phyloP scores from a whole-genome alignment of 257 asterid species.

The Nicotiana undulata region DNA sequence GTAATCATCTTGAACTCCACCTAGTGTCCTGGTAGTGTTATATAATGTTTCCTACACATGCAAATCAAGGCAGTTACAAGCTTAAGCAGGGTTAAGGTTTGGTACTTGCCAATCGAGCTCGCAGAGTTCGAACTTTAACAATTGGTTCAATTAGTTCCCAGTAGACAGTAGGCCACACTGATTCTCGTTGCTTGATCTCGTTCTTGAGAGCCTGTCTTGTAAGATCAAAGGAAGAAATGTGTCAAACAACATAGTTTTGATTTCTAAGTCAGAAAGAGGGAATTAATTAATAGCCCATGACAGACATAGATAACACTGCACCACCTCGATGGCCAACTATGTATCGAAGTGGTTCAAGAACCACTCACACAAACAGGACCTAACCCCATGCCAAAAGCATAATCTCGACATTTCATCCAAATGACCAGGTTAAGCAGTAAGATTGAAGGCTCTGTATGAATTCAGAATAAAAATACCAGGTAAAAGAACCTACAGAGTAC shows the following conservation, averaged over 20 bases:
- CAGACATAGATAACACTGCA: background rate
- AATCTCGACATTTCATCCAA: background rate
- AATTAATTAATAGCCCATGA: background rate
- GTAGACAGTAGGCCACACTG: constrained; percentile 60
- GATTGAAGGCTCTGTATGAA: background rate
- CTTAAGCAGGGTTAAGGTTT: background rate
- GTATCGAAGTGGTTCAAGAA: background rate
- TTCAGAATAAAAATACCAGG: background rate
- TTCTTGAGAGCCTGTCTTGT: constrained; percentile 75
- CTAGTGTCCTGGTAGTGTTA: background rate
- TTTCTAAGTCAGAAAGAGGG: constrained; percentile 6
- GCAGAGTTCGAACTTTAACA: constrained; percentile 66
- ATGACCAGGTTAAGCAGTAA: background rate
- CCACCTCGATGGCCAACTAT: background rate
- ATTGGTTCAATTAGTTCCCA: constrained; percentile 88
- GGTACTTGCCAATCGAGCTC: constrained; percentile 75
- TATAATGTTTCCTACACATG: background rate
- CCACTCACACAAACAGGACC: background rate
- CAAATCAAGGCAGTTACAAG: background rate
- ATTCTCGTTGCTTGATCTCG: constrained; percentile 85
- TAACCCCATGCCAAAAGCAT: background rate
- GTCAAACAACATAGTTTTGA: constrained; percentile 3
- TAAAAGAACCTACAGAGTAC: constrained; percentile 72
- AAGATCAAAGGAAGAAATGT: constrained; percentile 18
- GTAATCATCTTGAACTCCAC: background rate